Conservation (phyloP, 1,139 yeast genomes). For the Sporopachydermia cereana region DNA sequence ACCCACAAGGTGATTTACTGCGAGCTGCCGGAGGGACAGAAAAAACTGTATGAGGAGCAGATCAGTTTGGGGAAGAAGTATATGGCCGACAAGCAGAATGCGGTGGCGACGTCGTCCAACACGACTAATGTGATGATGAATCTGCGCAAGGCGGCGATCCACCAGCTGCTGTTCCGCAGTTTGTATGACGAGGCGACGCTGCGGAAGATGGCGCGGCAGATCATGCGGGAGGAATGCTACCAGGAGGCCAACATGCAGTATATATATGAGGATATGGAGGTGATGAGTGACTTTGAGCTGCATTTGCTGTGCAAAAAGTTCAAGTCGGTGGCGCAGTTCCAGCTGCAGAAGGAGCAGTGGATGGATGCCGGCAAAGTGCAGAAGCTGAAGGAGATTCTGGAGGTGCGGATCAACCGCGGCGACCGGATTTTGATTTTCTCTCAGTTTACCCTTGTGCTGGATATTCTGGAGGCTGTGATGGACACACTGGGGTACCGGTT, state of each 20-base stretch:
- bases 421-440: constrained; percentile 82
- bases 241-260: constrained; percentile 59
- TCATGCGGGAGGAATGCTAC: constrained; percentile 75
- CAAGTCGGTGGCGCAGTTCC: constrained; percentile 44
- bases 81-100: constrained; percentile 33
- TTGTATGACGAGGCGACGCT: constrained; percentile 44
- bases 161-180: constrained; percentile 59
- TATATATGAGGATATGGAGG: constrained; percentile 87
- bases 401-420: constrained; percentile 41
- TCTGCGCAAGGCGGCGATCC: constrained; percentile 63
- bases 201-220: constrained; percentile 57
- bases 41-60: constrained; percentile 46
- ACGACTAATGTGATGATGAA: constrained; percentile 55
- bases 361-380: constrained; percentile 69
- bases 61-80: constrained; percentile 38
- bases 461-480: constrained; percentile 70
- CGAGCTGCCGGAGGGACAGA: constrained; percentile 47
- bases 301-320: constrained; percentile 63
- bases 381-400: constrained; percentile 46
- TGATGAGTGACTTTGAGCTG: constrained; percentile 90
- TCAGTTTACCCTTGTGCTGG: constrained; percentile 84
- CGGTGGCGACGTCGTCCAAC: constrained; percentile 31
- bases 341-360: constrained; percentile 46
- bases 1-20: constrained; percentile 53
- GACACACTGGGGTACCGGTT: constrained; percentile 58